Percentiles rank a stretch among this genome's conserved stretches.
Conservation (phyloP, 148 eudicot species). For the Heliosperma pusillum region DNA sequence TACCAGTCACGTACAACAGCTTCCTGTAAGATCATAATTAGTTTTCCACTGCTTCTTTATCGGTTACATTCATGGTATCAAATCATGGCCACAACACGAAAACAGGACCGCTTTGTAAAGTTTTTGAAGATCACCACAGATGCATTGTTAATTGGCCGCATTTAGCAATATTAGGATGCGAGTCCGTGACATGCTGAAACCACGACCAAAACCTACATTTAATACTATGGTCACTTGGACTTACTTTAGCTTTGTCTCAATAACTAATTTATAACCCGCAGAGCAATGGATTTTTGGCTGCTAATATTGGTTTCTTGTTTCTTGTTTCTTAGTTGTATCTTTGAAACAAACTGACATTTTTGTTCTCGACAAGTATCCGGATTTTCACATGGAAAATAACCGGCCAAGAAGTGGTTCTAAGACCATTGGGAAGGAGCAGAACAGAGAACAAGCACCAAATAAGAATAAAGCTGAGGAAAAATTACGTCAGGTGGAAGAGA, state of each 20-base stretch:
- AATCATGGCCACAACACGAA: neutral
- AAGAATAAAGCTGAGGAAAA: slow-evolving; percentile 57
- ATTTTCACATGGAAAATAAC: slow-evolving; percentile 34
- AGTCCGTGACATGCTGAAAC: neutral
- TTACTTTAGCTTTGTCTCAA: neutral
- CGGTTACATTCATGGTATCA: neutral
- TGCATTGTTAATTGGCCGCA: neutral
- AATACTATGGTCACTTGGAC: neutral
- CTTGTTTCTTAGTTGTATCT: neutral
- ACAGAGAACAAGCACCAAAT: slow-evolving; percentile 26
- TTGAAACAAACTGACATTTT: no score
- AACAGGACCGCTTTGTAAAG: no score
- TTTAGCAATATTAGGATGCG: neutral
- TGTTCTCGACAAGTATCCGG: slow-evolving; percentile 28
- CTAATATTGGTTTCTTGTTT: neutral
- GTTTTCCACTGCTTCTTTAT: slow-evolving; percentile 5
- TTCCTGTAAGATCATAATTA: slow-evolving; percentile 28
- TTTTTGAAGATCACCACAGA: neutral
- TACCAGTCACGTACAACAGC: slow-evolving; percentile 21
- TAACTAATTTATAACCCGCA: neutral
- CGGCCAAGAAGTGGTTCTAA: slow-evolving; percentile 26
- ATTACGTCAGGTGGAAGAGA: slow-evolving; percentile 51
- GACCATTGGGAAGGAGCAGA: slow-evolving; percentile 28
- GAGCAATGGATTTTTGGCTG: neutral
- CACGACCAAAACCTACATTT: neutral